Conservation (phyloP, 805 yeast genomes). For the Saccharomycodes ludwigii region DNA sequence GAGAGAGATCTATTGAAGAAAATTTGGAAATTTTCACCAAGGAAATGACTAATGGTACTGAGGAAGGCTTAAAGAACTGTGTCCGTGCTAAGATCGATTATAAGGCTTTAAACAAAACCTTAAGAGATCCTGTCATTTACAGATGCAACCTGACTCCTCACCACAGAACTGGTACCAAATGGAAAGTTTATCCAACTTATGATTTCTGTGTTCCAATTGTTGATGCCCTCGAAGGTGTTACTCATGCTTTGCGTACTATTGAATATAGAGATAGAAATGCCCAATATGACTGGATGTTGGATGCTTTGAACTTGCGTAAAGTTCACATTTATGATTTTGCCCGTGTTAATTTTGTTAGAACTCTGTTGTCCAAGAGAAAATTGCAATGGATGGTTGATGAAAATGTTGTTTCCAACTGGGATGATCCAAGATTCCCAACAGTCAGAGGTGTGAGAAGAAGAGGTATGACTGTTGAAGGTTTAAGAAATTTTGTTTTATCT, state of each 20-base stretch:
- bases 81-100: slow-evolving; percentile 94
- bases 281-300: slow-evolving; percentile 93
- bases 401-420: slow-evolving; percentile 83
- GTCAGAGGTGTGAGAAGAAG: slow-evolving; percentile 98
- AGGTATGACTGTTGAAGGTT: slow-evolving; percentile 98
- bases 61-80: slow-evolving; percentile 83
- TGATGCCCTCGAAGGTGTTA: slow-evolving; percentile 91
- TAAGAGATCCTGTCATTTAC: slow-evolving; percentile 97
- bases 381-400: slow-evolving; percentile 98
- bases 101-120: slow-evolving; percentile 81
- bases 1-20: slow-evolving; percentile 90
- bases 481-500: slow-evolving; percentile 80
- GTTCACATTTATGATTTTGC: slow-evolving; percentile 98
- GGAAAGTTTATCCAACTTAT: slow-evolving; percentile 98
- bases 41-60: slow-evolving; percentile 92
- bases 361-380: slow-evolving; percentile 91
- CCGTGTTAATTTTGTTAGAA: slow-evolving; percentile 92
- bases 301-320: slow-evolving; percentile 70
- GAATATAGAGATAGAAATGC: slow-evolving; percentile 99
- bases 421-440: slow-evolving; percentile 99
- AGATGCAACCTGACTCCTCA: slow-evolving; percentile 96
- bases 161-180: slow-evolving; percentile 82
- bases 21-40: slow-evolving; percentile 73
- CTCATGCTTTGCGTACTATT: slow-evolving; percentile 94
- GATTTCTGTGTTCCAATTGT: slow-evolving; percentile 98